A percentile compares a stretch with the other conserved stretches of the same genome.
Conservation (phyloP, 169 alveolate genomes). For the Plasmodium chabaudi region DNA sequence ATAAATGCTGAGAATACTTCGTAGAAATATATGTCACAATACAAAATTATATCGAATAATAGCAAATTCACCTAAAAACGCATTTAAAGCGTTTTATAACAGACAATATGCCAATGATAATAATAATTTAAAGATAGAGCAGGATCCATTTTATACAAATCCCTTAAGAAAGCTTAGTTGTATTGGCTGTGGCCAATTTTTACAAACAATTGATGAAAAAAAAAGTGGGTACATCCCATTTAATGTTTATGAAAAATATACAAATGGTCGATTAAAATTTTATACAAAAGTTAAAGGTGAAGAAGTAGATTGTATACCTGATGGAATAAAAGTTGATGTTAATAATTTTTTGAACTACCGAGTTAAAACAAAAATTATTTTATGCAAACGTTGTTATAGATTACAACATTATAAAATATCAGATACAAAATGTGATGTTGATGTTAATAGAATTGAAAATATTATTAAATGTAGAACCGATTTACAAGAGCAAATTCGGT, state of each 20-base stretch:
- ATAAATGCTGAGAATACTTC: no score
- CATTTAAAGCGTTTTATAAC: no score
- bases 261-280: slow-evolving; percentile 77
- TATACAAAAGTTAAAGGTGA: slow-evolving; percentile 83
- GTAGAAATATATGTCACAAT: not conserved
- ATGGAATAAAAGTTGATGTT: slow-evolving; percentile 83
- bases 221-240: slow-evolving; percentile 83
- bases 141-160: slow-evolving; percentile 65
- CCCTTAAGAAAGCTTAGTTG: slow-evolving; percentile 67
- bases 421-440: slow-evolving; percentile 60
- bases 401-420: slow-evolving; percentile 79
- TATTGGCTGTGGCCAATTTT: slow-evolving; percentile 85
- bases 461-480: slow-evolving; percentile 48
- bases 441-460: slow-evolving; percentile 63
- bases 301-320: slow-evolving; percentile 83
- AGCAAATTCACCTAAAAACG: no score
- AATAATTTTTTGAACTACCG: slow-evolving; percentile 78
- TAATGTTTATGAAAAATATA: slow-evolving; percentile 74
- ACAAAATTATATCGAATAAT: not conserved
- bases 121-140: slow-evolving; percentile 25
- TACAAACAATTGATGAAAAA: slow-evolving; percentile 80
- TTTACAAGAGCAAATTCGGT: slow-evolving; percentile 37
- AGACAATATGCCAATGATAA: not conserved
- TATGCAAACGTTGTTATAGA: slow-evolving; percentile 83
- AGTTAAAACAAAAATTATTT: slow-evolving; percentile 79